A percentile compares a stretch with the other conserved stretches of the same genome.
Evolutionary conservation across 2,329 filamentous ascomycete species (phyloP).

Genomic region (Pseudocercospora crystallina): DNA sequence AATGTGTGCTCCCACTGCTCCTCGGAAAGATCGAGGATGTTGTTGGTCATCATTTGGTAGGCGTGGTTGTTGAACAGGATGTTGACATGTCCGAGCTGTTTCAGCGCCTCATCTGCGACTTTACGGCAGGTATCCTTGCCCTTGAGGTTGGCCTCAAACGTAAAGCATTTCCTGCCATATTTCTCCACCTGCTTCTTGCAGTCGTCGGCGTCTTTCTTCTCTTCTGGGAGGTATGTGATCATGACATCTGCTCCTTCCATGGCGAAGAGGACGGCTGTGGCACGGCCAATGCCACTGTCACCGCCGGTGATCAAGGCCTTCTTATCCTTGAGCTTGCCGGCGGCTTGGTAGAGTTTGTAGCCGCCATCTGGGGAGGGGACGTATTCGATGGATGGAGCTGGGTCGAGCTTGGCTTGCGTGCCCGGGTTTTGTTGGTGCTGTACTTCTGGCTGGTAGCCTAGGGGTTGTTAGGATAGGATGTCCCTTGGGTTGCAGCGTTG

Average conservation of each 20-base stretch:
- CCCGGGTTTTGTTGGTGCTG: conserved; percentile 56
- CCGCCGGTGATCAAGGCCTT: conserved; percentile 79
- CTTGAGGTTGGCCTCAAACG: conserved; percentile 64
- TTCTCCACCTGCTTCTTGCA: conserved; percentile 70
- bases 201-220: conserved; percentile 73
- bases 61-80: conserved; percentile 73
- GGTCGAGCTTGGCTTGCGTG: conserved; percentile 56
- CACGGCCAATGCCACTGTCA: conserved; percentile 75
- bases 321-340: conserved; percentile 72
- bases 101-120: conserved; percentile 64
- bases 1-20: conserved; percentile 81
- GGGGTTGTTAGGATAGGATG: not conserved
- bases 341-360: conserved; percentile 69
- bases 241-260: conserved; percentile 75
- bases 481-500: not conserved
- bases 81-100: conserved; percentile 68
- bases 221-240: conserved; percentile 72
- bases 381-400: conserved; percentile 61
- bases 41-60: conserved; percentile 70
- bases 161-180: conserved; percentile 64
- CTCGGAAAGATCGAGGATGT: conserved; percentile 71
- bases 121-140: conserved; percentile 67
- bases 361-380: conserved; percentile 68
- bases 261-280: conserved; percentile 73
- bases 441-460: conserved; percentile 33